phyloP scores from a whole-genome alignment of 306 rosid genomes.

The Sicyos edulis region DNA sequence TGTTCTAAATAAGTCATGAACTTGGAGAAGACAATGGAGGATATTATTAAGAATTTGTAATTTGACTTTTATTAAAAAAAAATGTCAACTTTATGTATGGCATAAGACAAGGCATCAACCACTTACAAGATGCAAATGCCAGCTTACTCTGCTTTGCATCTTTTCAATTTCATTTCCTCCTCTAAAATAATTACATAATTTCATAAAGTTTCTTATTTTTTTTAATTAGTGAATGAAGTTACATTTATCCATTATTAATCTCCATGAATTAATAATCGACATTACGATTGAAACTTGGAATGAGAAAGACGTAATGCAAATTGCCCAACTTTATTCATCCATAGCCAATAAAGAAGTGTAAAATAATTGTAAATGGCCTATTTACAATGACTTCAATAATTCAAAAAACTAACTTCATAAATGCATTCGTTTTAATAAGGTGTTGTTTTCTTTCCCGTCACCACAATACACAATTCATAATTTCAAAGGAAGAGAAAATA shows the following conservation, averaged over 20 bases:
- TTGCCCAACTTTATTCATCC: background rate
- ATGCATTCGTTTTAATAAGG: no score
- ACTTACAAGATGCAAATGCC: constrained; percentile 15
- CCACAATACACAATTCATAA: no score
- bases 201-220: background rate
- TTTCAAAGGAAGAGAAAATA: no score
- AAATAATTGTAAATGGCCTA: background rate
- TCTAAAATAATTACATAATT: background rate
- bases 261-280: background rate
- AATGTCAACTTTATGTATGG: background rate
- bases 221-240: background rate
- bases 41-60: background rate
- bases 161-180: background rate
- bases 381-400: background rate
- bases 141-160: background rate
- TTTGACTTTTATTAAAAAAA: background rate
- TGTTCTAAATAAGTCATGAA: background rate
- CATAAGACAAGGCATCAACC: background rate
- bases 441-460: background rate
- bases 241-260: background rate
- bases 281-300: background rate
- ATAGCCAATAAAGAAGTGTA: no score
- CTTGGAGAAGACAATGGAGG: background rate
- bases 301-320: background rate
- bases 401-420: no score